These are phyloP conservation scores for Scheffersomyces quercinus DNA, from an alignment of 1,139 yeast genomes.

Conservation along the genomic window DNA sequence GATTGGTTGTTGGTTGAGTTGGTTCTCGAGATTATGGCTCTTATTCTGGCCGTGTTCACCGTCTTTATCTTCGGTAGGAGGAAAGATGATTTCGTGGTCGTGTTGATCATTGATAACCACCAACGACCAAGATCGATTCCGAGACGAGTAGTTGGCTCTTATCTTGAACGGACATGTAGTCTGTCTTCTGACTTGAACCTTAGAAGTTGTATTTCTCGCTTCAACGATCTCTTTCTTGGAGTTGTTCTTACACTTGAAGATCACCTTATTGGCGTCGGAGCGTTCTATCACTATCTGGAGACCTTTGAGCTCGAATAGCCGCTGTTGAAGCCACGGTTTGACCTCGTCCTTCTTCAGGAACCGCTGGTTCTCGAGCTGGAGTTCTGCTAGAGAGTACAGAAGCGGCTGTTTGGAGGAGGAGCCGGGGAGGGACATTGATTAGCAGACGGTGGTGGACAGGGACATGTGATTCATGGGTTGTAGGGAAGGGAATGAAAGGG, in stretches of 20 bases:
- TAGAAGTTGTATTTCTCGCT: slow-evolving; percentile 4
- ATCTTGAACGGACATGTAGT: slow-evolving; percentile 66
- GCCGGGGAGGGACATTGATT: no score
- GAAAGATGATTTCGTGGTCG: slow-evolving; percentile 27
- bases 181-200: slow-evolving; percentile 18
- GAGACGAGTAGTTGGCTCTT: slow-evolving; percentile 63
- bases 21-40: no score
- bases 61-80: no score
- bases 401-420: background rate
- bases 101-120: slow-evolving; percentile 61
- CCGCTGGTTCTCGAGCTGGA: slow-evolving; percentile 12
- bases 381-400: slow-evolving; percentile 8
- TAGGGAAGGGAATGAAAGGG: background rate
- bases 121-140: slow-evolving; percentile 59
- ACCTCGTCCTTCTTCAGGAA: slow-evolving; percentile 35
- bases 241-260: slow-evolving; percentile 60
- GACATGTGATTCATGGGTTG: slow-evolving; percentile 1
- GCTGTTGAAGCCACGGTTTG: slow-evolving; percentile 67
- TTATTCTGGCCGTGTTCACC: no score
- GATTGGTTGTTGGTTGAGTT: no score
- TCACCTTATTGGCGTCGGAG: slow-evolving; percentile 66
- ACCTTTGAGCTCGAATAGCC: slow-evolving; percentile 47
- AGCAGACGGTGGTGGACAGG: slow-evolving; percentile 1
- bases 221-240: slow-evolving; percentile 11
- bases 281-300: slow-evolving; percentile 68